A percentile compares a stretch with the other conserved stretches of the same genome.
Evolutionary conservation across 345 rosid species (phyloP).

Genomic region (Angophora floribunda): DNA sequence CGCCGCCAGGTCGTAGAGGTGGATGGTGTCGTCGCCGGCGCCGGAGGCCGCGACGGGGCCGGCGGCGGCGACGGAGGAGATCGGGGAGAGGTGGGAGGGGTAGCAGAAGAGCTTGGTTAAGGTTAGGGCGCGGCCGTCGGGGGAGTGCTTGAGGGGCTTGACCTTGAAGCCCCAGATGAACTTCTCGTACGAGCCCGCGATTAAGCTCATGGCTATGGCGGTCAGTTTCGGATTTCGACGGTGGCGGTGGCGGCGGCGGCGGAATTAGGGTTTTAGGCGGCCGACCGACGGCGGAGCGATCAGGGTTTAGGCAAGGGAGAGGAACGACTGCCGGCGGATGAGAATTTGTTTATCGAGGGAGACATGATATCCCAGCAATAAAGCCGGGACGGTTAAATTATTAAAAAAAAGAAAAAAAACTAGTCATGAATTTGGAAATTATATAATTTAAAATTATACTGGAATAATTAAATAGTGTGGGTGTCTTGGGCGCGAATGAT

Average conservation of each 20-base stretch:
- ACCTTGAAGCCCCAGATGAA: slow-evolving; percentile 87
- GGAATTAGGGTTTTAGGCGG: neutral
- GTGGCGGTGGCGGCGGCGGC: neutral
- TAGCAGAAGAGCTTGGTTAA: slow-evolving; percentile 76
- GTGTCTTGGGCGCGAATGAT: neutral
- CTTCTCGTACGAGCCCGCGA: slow-evolving; percentile 91
- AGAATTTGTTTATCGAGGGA: too few species aligned
- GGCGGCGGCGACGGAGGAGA: slow-evolving; percentile 67
- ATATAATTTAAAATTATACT: too few species aligned
- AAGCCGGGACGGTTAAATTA: neutral
- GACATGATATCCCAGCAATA: neutral
- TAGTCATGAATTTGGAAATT: neutral
- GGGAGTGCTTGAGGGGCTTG: slow-evolving; percentile 25
- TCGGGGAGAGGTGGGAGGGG: slow-evolving; percentile 77
- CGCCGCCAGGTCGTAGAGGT: slow-evolving; percentile 74
- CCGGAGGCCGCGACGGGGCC: slow-evolving; percentile 88
- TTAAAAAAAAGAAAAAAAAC: neutral
- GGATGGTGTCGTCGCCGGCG: slow-evolving; percentile 72
- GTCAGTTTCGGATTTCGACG: neutral
- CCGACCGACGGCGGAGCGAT: neutral
- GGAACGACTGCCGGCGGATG: neutral
- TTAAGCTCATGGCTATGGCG: slow-evolving; percentile 34
- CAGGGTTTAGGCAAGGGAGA: neutral
- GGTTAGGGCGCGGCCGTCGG: slow-evolving; percentile 23
- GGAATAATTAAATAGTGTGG: neutral